Evolutionary conservation across 2,329 filamentous ascomycete species (phyloP), one percentile per base, ranked within the genome.

Genomic region (Didymella lethalis): DNA sequence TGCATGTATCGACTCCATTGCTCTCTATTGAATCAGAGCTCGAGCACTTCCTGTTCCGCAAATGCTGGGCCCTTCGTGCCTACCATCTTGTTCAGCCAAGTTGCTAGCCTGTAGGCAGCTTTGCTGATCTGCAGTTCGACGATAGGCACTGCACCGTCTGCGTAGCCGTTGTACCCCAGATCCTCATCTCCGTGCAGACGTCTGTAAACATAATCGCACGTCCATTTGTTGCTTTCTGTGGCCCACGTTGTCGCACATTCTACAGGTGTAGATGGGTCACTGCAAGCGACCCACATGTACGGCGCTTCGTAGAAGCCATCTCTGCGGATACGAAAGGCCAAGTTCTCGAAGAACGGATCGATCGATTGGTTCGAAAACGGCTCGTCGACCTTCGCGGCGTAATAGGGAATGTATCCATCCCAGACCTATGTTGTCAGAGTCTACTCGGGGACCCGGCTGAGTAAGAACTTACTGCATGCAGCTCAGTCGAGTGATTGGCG

Each of bases 51-150:
- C 44, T 66, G 56, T 18, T 57, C 46, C 10, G 61, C 54, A 10
- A 16, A 7, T 7, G 12, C 44, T 10, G 62, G 44, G n/a, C 34
- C 48, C 6, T 59, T 46, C 2, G 54, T 59, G 12, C 59, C 64
- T 1, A 77, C 75, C 28, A 79, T 52, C 18, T 67, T 69, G 44
- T 80, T 79, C 49, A 79, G 61, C 77, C 77, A 80, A 6, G 73
- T 76, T 4, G 65, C 77, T 34, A 79, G 47, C 48, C 77, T 70
- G 48, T 78, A 62, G 5, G 75, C 76, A 7, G 77, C 77, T 57
- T 79, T 80, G 54, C 75, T 77, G 31, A 79, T 74, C 57, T 79
- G 78, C 36, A 79, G 28, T 61, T 79, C 77, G 5, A 78, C 72
- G 25, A 79, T 77, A 0, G 76, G 76, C 36, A 74, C 73, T n/a